Percentiles rank a stretch among this genome's conserved stretches.
Conservation (phyloP, 2,329 filamentous ascomycete species). For the Cladophialophora carrionii region DNA sequence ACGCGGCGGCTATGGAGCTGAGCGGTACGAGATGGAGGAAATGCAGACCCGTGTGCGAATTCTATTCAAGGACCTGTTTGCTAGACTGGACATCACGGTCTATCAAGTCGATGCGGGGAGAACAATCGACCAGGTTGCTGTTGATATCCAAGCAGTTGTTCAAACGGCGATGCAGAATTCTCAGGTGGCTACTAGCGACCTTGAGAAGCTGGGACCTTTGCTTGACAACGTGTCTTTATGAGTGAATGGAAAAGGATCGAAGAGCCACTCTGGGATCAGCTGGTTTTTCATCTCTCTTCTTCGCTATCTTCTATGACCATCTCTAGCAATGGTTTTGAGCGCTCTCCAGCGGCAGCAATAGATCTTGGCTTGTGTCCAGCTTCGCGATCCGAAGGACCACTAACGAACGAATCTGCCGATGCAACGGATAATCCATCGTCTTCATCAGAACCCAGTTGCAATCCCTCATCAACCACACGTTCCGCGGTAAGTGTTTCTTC, state of each 20-base stretch:
- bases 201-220: slow-evolving; percentile 43
- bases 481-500: slow-evolving; percentile 24
- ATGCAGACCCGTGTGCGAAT: slow-evolving; percentile 80
- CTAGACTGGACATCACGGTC: slow-evolving; percentile 54
- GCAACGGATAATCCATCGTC: slow-evolving; percentile 39
- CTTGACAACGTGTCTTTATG: neutral
- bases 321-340: slow-evolving; percentile 36
- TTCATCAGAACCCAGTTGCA: slow-evolving; percentile 19
- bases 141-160: slow-evolving; percentile 42
- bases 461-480: slow-evolving; percentile 32
- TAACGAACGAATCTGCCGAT: slow-evolving; percentile 33
- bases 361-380: neutral
- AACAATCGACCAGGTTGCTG: slow-evolving; percentile 56
- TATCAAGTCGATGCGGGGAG: slow-evolving; percentile 59
- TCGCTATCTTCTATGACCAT: slow-evolving; percentile 61
- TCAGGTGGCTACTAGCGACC: slow-evolving; percentile 39
- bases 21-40: slow-evolving; percentile 82
- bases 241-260: neutral
- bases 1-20: slow-evolving; percentile 83
- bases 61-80: slow-evolving; percentile 65
- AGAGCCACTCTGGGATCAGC: neutral
- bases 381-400: slow-evolving; percentile 12
- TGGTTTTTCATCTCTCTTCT: slow-evolving; percentile 45
- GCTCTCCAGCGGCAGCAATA: slow-evolving; percentile 20
- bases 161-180: slow-evolving; percentile 5